Evolutionary conservation across 768 basidiomycete genomes (phyloP).

Genomic region (Agrocybe praecox): DNA sequence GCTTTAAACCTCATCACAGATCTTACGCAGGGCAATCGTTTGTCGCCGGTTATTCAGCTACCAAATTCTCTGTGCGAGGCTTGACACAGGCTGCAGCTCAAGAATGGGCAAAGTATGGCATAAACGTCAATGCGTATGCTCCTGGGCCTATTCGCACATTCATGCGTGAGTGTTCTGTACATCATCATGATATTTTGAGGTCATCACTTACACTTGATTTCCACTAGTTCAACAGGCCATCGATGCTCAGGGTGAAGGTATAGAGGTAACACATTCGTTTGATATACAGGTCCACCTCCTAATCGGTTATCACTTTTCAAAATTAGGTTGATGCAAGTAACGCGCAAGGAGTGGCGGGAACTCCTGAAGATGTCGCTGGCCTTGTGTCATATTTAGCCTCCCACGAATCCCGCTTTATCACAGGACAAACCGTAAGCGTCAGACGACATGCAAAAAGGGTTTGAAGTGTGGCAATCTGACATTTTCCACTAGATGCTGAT

Average conservation of each 20-base stretch:
- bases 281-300: too few species aligned
- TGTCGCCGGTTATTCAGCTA: background rate
- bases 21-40: background rate
- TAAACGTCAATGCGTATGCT: slow-evolving; percentile 31
- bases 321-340: background rate
- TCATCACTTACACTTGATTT: too few species aligned
- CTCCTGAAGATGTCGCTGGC: slow-evolving; percentile 14
- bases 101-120: slow-evolving; percentile 23
- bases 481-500: background rate
- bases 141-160: slow-evolving; percentile 25
- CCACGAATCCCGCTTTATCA: slow-evolving; percentile 6
- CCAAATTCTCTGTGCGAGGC: slow-evolving; percentile 2
- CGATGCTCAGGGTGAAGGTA: too few species aligned
- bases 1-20: background rate
- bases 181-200: too few species aligned
- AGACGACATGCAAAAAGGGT: background rate
- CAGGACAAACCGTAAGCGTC: slow-evolving; percentile 5
- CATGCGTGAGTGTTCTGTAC: slow-evolving; percentile 16
- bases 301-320: too few species aligned
- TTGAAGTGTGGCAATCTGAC: background rate
- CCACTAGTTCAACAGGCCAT: too few species aligned
- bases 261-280: too few species aligned
- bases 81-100: slow-evolving; percentile 12
- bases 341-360: slow-evolving; percentile 1
- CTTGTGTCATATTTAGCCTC: slow-evolving; percentile 15